Base-by-base conservation (phyloP, 768 basidiomycete genomes). In the Scleroderma citrinum region DNA sequence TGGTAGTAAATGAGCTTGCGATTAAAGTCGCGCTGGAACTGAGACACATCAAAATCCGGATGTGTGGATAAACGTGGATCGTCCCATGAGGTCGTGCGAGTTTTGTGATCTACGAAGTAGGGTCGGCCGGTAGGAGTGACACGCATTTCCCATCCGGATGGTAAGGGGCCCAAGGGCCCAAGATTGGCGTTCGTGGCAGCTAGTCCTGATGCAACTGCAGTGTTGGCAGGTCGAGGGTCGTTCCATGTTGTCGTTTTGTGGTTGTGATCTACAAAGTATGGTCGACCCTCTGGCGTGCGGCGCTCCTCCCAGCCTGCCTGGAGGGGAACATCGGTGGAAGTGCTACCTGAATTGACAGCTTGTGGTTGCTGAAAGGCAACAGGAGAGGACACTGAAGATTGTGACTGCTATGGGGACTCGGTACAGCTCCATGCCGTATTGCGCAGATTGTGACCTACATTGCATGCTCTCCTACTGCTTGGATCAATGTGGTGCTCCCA, bases 71-170 rank as follows among this genome's bases (percentile, higher is more conserved):
- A 66, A 45, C 92, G 80, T 17, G 92, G 92, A 64, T 95, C 92
- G 61, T 94, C 92, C 92, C 92, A 94, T 6, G 88, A 81, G 14
- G 92, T 94, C 16, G 91, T 91, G 46, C 86, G 77, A 35, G 85
- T 87, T 54, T 86, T 93, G 68, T 95, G 92, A 63, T 94, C 92
- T 13, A 94, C 92, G 57, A 92, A 95, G 69, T 95, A 95, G 14
- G 94, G 85, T 30, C 91, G 77, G 7, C 78, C 78, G 0, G 87
- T 91, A 1, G 85, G 83, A 1, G 92, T 93, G 44, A 94, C 67
- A 17, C 92, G 78, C 92, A 94, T 94, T 69, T 95, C 92, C 92
- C 92, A 95, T 51, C 92, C 92, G 38, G 84, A 87, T 5, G 92
- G 92, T n/a, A n/a, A n/a, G n/a, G n/a, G n/a, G n/a, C n/a, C n/a